A percentile compares a stretch with the other conserved stretches of the same genome.
Conservation (phyloP, 2,329 filamentous ascomycete species). For the Fusarium tanahbumbuense region DNA sequence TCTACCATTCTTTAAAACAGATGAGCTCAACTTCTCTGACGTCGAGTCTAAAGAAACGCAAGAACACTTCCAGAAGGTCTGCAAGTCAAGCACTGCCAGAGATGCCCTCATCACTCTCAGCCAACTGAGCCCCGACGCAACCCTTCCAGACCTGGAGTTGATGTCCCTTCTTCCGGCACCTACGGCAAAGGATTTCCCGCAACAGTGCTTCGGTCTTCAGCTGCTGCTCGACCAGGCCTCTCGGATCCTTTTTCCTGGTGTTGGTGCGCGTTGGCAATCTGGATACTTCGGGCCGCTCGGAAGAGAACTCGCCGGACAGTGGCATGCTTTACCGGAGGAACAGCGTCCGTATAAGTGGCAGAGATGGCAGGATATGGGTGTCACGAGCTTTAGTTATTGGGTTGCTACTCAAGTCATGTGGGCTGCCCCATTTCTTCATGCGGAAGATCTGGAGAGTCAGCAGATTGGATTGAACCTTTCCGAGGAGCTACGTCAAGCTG, state of each 20-base stretch:
- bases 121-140: background rate
- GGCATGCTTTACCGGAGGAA: background rate
- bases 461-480: background rate
- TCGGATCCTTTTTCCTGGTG: background rate
- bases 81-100: background rate
- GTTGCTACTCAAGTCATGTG: slow-evolving; percentile 5
- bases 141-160: background rate
- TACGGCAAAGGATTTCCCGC: background rate
- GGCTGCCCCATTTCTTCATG: slow-evolving; percentile 11
- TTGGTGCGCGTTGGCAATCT: slow-evolving; percentile 12
- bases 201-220: slow-evolving; percentile 9
- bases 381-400: slow-evolving; percentile 6
- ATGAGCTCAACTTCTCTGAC: background rate
- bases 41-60: background rate
- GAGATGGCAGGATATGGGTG: background rate
- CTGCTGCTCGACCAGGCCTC: slow-evolving; percentile 1
- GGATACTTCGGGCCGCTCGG: background rate
- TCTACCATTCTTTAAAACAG: background rate
- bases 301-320: background rate
- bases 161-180: background rate
- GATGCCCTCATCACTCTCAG: background rate
- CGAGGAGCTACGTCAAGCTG: background rate
- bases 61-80: background rate
- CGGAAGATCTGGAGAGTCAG: slow-evolving; percentile 15
- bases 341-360: background rate